Evolutionary conservation across 129 eudicot genomes (phyloP).

Genomic region (Arctium minus): DNA sequence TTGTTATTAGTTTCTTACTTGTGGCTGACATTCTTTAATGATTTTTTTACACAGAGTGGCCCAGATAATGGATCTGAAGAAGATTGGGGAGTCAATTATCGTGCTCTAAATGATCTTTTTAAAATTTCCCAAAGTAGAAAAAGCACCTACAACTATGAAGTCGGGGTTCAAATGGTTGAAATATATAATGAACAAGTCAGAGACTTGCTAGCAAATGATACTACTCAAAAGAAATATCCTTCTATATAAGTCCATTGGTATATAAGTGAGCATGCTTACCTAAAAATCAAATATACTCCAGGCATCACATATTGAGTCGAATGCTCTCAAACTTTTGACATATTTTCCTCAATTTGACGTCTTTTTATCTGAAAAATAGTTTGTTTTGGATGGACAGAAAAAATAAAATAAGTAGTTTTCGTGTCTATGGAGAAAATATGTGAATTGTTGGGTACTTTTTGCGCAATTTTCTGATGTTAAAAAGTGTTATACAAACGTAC

Average conservation of each 20-base stretch:
- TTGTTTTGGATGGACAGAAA: background rate
- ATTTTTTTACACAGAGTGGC: slow-evolving; percentile 52
- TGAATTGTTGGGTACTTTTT: background rate
- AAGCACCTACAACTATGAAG: slow-evolving; percentile 54
- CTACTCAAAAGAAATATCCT: slow-evolving; percentile 86
- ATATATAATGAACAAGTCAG: slow-evolving; percentile 89
- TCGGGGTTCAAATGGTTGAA: slow-evolving; percentile 85
- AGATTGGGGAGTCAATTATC: slow-evolving; percentile 85
- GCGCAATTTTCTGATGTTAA: background rate
- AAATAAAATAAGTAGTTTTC: background rate
- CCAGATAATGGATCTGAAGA: slow-evolving; percentile 69
- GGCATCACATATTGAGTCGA: background rate
- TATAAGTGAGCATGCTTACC: background rate
- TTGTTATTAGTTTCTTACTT: slow-evolving; percentile 8
- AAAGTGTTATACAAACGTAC: background rate
- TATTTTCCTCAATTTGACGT: background rate
- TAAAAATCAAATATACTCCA: background rate
- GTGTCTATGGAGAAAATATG: background rate
- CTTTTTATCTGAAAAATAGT: background rate
- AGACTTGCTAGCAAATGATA: slow-evolving; percentile 62
- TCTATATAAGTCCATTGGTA: background rate
- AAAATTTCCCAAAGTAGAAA: slow-evolving; percentile 57
- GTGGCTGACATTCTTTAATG: background rate
- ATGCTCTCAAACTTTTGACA: background rate
- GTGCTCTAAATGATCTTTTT: slow-evolving; percentile 81